phyloP scores from a whole-genome alignment of 2,329 filamentous ascomycete species.

The Colletotrichum somersetense region DNA sequence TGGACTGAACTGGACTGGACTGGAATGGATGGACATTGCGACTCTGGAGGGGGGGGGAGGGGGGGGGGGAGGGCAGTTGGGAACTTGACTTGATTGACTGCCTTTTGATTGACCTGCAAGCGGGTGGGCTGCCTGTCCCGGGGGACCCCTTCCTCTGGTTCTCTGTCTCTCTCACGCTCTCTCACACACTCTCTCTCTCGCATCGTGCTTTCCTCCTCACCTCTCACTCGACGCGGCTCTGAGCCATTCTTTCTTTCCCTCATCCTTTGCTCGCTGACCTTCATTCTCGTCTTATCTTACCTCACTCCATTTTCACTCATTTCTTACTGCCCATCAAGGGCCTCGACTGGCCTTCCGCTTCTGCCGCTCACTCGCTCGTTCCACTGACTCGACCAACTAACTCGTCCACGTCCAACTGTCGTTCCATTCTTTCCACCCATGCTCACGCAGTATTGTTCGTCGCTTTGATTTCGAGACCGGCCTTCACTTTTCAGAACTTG shows the following conservation, averaged over 20 bases:
- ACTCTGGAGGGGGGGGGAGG: background rate
- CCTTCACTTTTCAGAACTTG: background rate
- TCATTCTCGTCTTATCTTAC: background rate
- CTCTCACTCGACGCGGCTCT: background rate
- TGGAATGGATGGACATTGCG: constrained; percentile 10
- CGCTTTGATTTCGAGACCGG: background rate
- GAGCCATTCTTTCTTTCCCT: background rate
- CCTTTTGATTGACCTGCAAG: constrained; percentile 21
- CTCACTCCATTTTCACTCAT: constrained; percentile 9
- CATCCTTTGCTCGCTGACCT: background rate
- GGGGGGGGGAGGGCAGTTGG: background rate
- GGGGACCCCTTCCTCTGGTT: constrained; percentile 32
- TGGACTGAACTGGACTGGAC: background rate
- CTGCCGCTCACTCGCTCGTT: constrained; percentile 6
- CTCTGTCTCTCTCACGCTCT: constrained; percentile 4
- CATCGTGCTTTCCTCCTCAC: constrained; percentile 14
- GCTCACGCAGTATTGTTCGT: background rate
- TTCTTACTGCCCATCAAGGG: constrained; percentile 19
- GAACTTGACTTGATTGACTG: constrained; percentile 10
- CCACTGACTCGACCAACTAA: background rate
- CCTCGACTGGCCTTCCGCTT: background rate
- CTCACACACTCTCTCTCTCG: constrained; percentile 11
- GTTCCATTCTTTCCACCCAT: background rate
- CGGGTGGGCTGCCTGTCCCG: constrained; percentile 23
- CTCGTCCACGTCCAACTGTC: background rate